Conservation (phyloP, 2,329 filamentous ascomycete genomes). For the Colletotrichum somersetense region DNA sequence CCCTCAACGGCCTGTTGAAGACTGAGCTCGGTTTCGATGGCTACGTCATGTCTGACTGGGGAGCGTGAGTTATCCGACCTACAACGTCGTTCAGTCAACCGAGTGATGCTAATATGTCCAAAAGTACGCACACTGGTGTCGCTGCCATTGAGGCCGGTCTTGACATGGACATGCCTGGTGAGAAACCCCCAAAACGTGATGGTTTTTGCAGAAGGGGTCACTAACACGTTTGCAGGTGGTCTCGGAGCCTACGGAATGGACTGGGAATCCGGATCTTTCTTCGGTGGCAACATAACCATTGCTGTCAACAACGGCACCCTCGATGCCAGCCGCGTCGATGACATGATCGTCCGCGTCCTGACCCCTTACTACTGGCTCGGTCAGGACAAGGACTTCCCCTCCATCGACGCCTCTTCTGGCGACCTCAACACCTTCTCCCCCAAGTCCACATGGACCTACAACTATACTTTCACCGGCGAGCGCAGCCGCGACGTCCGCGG, state of each 20-base stretch:
- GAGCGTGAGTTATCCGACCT: constrained; percentile 44
- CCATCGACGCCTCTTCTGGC: constrained; percentile 58
- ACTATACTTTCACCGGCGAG: constrained; percentile 62
- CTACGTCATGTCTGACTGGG: constrained; percentile 60
- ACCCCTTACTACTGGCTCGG: constrained; percentile 63
- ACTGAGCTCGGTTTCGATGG: constrained; percentile 63
- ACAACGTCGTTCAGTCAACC: too few relatives aligned
- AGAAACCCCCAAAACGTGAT: neutral
- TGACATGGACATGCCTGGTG: constrained; percentile 66
- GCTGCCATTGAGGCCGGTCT: constrained; percentile 59
- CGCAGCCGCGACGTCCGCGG: constrained; percentile 64
- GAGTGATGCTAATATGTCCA: neutral
- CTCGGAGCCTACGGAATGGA: constrained; percentile 49
- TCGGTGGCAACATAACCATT: constrained; percentile 59
- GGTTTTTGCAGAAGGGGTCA: too few relatives aligned
- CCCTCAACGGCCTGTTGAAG: constrained; percentile 63
- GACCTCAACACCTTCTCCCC: constrained; percentile 65
- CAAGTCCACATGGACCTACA: constrained; percentile 57
- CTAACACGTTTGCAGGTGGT: constrained; percentile 44
- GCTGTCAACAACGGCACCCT: constrained; percentile 64
- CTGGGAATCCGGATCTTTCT: constrained; percentile 54
- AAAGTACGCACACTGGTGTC: constrained; percentile 50
- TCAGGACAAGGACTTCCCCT: constrained; percentile 61
- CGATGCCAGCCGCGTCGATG: constrained; percentile 55
- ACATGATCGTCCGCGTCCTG: constrained; percentile 67